Evolutionary conservation across 768 basidiomycete species (phyloP).

Genomic region (Xerocomellus intermedius): DNA sequence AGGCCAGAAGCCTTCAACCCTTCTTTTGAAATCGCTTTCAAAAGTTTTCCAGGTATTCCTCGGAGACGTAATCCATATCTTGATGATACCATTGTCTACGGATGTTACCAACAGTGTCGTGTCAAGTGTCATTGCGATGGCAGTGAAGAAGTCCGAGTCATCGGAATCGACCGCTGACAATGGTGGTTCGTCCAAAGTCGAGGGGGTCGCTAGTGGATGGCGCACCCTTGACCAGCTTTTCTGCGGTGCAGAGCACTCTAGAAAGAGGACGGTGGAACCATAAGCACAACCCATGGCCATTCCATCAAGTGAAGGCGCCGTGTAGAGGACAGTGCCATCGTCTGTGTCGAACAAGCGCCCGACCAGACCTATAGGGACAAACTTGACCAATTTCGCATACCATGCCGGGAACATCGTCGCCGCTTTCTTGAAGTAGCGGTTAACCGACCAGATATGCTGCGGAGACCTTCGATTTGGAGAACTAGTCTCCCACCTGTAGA

Average conservation of each 20-base stretch:
- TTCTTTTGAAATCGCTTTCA: not conserved
- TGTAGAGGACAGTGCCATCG: conserved; percentile 3
- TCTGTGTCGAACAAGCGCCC: conserved; percentile 7
- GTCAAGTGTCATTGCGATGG: conserved; percentile 12
- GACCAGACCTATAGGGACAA: conserved; percentile 5
- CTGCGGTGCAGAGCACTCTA: not conserved
- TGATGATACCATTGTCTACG: conserved; percentile 3
- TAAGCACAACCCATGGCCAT: conserved; percentile 1
- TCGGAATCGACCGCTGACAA: not conserved
- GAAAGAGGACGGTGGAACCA: not conserved
- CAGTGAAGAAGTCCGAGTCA: not conserved
- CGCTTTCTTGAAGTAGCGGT: conserved; percentile 6
- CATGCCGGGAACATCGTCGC: conserved; percentile 11
- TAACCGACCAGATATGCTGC: conserved; percentile 14
- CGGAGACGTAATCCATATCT: conserved; percentile 13
- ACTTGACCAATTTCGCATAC: conserved; percentile 11
- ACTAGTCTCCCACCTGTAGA: conserved; percentile 13
- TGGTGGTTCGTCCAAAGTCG: conserved; percentile 9
- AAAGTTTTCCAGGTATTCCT: conserved; percentile 7
- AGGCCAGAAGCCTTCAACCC: conserved; percentile 4
- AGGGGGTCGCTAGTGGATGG: not conserved
- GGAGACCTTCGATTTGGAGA: conserved; percentile 6
- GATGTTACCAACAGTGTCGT: conserved; percentile 8
- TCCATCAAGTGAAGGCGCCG: conserved; percentile 10
- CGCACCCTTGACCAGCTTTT: conserved; percentile 7